phyloP scores from a whole-genome alignment of 176 grass and related monocot species.

The Phragmites australis region DNA sequence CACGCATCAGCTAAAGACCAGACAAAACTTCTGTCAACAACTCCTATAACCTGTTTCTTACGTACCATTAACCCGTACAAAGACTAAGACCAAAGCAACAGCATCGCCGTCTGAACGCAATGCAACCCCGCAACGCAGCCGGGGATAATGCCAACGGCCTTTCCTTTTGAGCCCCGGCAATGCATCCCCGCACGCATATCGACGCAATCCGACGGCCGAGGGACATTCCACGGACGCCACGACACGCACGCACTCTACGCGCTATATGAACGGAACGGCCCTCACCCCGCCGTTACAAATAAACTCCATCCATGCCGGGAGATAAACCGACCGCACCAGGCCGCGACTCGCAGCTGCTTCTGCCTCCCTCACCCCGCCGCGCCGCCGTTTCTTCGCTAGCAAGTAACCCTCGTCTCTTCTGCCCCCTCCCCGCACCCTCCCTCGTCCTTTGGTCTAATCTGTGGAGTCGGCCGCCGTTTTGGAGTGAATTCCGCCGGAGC shows the following conservation, averaged over 20 bases:
- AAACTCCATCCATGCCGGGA: neutral
- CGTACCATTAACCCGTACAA: too few species aligned
- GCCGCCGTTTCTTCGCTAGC: neutral
- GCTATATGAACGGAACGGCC: neutral
- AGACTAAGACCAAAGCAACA: too few species aligned
- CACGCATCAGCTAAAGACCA: too few species aligned
- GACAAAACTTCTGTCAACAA: too few species aligned
- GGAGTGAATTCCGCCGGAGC: neutral
- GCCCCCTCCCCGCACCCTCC: too few species aligned
- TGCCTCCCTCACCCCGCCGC: neutral
- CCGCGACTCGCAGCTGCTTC: neutral
- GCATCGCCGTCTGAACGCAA: too few species aligned
- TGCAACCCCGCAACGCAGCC: too few species aligned
- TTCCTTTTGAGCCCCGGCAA: neutral
- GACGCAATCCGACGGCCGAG: neutral
- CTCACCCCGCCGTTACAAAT: neutral
- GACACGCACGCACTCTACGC: neutral
- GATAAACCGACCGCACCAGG: neutral
- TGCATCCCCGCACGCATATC: too few species aligned
- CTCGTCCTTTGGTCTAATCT: neutral
- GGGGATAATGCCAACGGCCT: neutral
- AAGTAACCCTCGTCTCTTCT: conserved; percentile 21
- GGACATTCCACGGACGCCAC: neutral
- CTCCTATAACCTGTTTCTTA: too few species aligned
- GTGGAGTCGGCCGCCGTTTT: neutral